Evolutionary conservation across 2,329 filamentous ascomycete genomes (phyloP).

Genomic region (Chaetomiaceae sp.): DNA sequence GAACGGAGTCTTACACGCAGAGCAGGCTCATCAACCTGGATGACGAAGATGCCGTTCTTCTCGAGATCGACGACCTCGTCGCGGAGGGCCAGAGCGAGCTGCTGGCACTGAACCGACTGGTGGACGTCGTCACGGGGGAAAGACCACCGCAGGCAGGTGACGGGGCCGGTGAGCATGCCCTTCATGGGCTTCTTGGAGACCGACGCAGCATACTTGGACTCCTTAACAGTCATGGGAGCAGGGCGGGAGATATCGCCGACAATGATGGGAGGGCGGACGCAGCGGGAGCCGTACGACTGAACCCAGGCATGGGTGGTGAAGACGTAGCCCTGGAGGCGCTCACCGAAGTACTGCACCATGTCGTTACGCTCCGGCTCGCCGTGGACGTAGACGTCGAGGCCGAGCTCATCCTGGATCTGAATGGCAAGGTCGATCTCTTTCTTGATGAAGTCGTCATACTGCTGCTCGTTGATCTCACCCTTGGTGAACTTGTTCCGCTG

Average conservation of each 20-base stretch:
- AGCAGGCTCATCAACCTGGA: constrained; percentile 98
- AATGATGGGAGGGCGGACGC: constrained; percentile 95
- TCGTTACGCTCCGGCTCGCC: constrained; percentile 99
- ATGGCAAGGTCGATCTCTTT: constrained; percentile 95
- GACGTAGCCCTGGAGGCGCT: constrained; percentile 91
- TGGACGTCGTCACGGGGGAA: constrained; percentile 99
- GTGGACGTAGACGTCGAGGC: constrained; percentile 94
- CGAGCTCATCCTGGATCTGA: constrained; percentile 97
- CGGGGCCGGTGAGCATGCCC: constrained; percentile 98
- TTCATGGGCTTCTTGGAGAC: constrained; percentile 99
- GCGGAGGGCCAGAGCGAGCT: constrained; percentile 95
- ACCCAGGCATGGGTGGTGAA: constrained; percentile 99
- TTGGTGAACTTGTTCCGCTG: constrained; percentile 99
- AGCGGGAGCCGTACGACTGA: constrained; percentile 93
- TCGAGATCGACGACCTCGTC: constrained; percentile 98
- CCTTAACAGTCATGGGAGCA: constrained; percentile 98
- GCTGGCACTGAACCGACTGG: constrained; percentile 97
- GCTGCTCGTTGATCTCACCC: constrained; percentile 81
- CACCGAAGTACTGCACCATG: constrained; percentile 99
- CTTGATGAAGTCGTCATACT: constrained; percentile 99
- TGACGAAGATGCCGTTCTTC: constrained; percentile 92
- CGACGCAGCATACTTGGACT: constrained; percentile 96
- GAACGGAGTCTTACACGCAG: constrained; percentile 56
- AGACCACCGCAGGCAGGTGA: constrained; percentile 98
- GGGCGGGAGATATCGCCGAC: constrained; percentile 98